Conservation (phyloP, 176 grass and related monocot species). For the Dendrocalamus sinicus region DNA sequence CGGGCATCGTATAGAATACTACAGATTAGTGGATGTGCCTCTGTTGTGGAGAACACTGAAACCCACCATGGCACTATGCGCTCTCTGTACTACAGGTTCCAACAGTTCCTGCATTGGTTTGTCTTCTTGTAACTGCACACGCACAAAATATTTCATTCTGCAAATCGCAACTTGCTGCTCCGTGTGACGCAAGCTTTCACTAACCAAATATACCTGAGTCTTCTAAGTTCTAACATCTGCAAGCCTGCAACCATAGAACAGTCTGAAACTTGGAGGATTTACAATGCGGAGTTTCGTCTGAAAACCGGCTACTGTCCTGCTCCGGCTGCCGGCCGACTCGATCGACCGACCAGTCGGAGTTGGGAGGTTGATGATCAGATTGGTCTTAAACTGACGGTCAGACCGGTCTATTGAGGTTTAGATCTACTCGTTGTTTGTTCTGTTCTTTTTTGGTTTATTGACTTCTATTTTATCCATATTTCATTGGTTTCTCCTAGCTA, state of each 20-base stretch:
- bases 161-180: constrained; percentile 5
- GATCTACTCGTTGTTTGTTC: no score
- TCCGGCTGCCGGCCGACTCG: not conserved
- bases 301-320: not conserved
- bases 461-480: no score
- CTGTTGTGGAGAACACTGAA: constrained; percentile 48
- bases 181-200: constrained; percentile 24
- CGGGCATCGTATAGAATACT: constrained; percentile 33
- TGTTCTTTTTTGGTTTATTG: no score
- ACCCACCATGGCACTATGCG: constrained; percentile 30
- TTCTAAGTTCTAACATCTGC: not conserved
- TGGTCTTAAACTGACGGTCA: no score
- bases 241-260: not conserved
- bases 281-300: not conserved
- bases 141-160: constrained; percentile 22
- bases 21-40: constrained; percentile 39
- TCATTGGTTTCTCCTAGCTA: no score
- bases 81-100: constrained; percentile 20
- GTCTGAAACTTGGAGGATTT: not conserved
- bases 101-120: constrained; percentile 2
- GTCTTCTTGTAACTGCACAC: constrained; percentile 31
- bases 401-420: no score
- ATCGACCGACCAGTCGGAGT: not conserved
- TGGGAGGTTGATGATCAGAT: not conserved
- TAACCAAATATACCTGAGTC: not conserved